A percentile compares a stretch with the other conserved stretches of the same genome.
phyloP scores from a whole-genome alignment of 371 early-diverging fungal species.

The Mucor mucedo region DNA sequence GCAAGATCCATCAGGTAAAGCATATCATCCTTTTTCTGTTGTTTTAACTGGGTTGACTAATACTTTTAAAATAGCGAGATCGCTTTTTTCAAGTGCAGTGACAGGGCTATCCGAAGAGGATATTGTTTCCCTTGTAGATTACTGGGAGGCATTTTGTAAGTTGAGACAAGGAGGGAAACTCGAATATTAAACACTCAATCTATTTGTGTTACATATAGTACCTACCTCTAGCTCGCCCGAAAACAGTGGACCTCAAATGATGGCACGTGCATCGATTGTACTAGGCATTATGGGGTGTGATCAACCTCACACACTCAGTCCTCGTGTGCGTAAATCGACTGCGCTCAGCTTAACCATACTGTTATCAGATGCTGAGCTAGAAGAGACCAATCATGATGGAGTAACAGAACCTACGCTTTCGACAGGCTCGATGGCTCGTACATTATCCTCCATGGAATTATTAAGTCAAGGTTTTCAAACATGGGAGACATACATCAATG shows the following conservation, averaged over 20 bases:
- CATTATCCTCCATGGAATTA: slow-evolving; percentile 75
- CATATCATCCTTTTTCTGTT: background rate
- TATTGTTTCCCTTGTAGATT: slow-evolving; percentile 55
- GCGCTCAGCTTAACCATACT: slow-evolving; percentile 65
- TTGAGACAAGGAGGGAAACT: background rate
- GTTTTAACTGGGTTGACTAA: background rate
- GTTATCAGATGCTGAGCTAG: slow-evolving; percentile 51
- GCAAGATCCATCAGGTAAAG: slow-evolving; percentile 80
- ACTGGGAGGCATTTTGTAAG: slow-evolving; percentile 57
- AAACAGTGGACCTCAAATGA: slow-evolving; percentile 59
- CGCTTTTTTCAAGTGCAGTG: slow-evolving; percentile 52
- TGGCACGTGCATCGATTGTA: slow-evolving; percentile 76
- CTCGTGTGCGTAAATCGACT: slow-evolving; percentile 57
- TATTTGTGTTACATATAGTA: slow-evolving; percentile 40
- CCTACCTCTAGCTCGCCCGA: slow-evolving; percentile 59
- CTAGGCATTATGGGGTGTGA: slow-evolving; percentile 75
- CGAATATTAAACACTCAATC: too few species aligned
- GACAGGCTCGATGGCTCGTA: slow-evolving; percentile 60
- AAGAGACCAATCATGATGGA: slow-evolving; percentile 23
- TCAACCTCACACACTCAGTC: slow-evolving; percentile 54
- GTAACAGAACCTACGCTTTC: slow-evolving; percentile 41
- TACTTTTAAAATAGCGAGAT: slow-evolving; percentile 30
- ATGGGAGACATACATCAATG: slow-evolving; percentile 83
- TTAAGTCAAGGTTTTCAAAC: slow-evolving; percentile 76
- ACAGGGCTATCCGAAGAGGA: slow-evolving; percentile 53